A percentile compares a stretch with the other conserved stretches of the same genome.
Evolutionary conservation across 2,329 filamentous ascomycete genomes (phyloP).

Genomic region (Escovopsis weberi): DNA sequence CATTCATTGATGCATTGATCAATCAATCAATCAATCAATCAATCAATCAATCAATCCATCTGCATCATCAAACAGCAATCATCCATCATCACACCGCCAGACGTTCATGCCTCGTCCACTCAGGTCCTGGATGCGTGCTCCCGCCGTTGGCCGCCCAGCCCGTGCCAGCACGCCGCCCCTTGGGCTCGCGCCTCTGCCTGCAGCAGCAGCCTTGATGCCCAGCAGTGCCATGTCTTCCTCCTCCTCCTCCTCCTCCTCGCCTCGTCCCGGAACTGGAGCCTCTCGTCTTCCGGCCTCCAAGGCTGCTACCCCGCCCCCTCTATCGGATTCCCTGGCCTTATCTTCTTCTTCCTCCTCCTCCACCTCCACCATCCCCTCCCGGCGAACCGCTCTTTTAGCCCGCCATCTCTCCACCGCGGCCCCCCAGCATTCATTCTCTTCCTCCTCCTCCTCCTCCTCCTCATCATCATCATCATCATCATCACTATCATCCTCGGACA

Average conservation of each 20-base stretch:
- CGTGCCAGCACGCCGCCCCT: slow-evolving; percentile 6
- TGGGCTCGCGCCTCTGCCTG: slow-evolving; percentile 17
- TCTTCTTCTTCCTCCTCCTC: not conserved
- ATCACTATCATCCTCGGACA: slow-evolving; percentile 9
- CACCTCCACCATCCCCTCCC: slow-evolving; percentile 26
- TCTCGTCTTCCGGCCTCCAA: too few species aligned
- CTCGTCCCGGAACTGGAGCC: too few species aligned
- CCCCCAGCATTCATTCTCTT: slow-evolving; percentile 1
- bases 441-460: slow-evolving; percentile 4
- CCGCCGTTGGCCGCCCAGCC: too few species aligned
- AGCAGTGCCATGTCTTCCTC: slow-evolving; percentile 11
- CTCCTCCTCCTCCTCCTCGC: slow-evolving; percentile 12
- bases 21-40: too few species aligned
- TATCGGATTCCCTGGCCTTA: too few species aligned
- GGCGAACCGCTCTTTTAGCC: slow-evolving; percentile 39
- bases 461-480: slow-evolving; percentile 7
- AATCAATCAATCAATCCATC: too few species aligned
- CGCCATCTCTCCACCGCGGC: slow-evolving; percentile 30
- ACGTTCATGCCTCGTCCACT: too few species aligned
- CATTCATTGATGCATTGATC: too few species aligned
- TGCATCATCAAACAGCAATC: too few species aligned
- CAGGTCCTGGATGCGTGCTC: too few species aligned
- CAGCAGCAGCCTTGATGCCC: slow-evolving; percentile 2
- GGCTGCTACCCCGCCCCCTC: too few species aligned
- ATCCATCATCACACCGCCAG: too few species aligned